Evolutionary conservation across 2,329 filamentous ascomycete genomes (phyloP).

Genomic region (Orbilia blumenaviensis): DNA sequence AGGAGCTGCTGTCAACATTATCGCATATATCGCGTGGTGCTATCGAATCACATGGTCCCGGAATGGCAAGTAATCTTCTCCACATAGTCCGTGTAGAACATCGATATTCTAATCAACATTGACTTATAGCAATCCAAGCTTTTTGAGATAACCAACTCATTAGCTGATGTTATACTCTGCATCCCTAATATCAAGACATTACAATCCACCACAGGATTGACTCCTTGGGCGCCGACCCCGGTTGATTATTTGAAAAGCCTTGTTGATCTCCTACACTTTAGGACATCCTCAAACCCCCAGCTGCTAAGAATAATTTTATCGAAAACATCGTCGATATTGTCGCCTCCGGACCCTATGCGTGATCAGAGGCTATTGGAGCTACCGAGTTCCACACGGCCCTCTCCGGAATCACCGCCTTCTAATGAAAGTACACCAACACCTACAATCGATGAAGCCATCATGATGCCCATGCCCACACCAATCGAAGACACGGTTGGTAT

Average conservation of each 20-base stretch:
- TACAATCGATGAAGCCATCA: neutral
- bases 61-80: conserved; percentile 23
- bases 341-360: conserved; percentile 31
- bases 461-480: conserved; percentile 13
- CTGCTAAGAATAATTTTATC: conserved; percentile 37
- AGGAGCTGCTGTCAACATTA: conserved; percentile 29
- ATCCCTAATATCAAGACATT: conserved; percentile 39
- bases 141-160: conserved; percentile 49
- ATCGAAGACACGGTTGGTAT: neutral
- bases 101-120: neutral
- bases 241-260: conserved; percentile 49
- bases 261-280: conserved; percentile 39
- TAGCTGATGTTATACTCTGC: conserved; percentile 51
- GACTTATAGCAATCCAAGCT: conserved; percentile 42
- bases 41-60: conserved; percentile 48
- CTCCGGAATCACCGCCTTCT: conserved; percentile 42
- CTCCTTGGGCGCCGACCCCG: conserved; percentile 25
- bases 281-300: conserved; percentile 45
- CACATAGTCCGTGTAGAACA: neutral
- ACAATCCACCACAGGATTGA: neutral
- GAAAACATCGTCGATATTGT: conserved; percentile 45
- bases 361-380: conserved; percentile 38
- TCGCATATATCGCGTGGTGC: conserved; percentile 35
- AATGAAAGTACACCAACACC: conserved; percentile 32
- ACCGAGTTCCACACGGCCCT: conserved; percentile 46